These are phyloP conservation scores for Annulohypoxylon nitens DNA, from an alignment of 495 filamentous ascomycete genomes.

Conservation along the genomic window DNA sequence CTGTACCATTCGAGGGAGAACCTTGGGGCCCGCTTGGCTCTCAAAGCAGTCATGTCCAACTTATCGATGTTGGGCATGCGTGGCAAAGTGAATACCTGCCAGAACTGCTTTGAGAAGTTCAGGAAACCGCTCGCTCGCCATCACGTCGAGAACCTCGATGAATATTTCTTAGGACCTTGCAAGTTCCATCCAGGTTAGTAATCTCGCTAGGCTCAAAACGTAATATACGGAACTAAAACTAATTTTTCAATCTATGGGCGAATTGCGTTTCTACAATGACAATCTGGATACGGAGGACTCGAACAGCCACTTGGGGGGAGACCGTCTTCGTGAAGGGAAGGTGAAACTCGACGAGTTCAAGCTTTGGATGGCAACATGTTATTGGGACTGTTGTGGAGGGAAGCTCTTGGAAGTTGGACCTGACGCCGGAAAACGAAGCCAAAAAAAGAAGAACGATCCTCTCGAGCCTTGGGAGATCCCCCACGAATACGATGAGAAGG, in stretches of 20 bases:
- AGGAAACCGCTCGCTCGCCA: neutral
- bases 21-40: slow-evolving; percentile 4
- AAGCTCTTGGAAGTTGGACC: slow-evolving; percentile 21
- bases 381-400: slow-evolving; percentile 33
- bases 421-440: slow-evolving; percentile 6
- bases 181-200: slow-evolving; percentile 31
- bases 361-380: slow-evolving; percentile 26
- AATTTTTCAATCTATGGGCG: too few species aligned
- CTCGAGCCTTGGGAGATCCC: slow-evolving; percentile 22
- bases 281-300: too few species aligned
- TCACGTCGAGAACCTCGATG: neutral
- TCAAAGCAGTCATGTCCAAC: neutral
- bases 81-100: slow-evolving; percentile 8
- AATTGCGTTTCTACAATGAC: too few species aligned
- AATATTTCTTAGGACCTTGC: slow-evolving; percentile 15
- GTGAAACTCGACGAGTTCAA: slow-evolving; percentile 21
- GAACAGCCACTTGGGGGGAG: too few species aligned
- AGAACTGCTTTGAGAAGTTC: slow-evolving; percentile 20
- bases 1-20: slow-evolving; percentile 10
- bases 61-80: neutral
- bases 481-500: slow-evolving; percentile 7
- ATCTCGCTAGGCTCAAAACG: too few species aligned
- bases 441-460: neutral
- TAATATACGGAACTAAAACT: neutral
- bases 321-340: too few species aligned